Evolutionary conservation across 225 moss, liverwort and hornwort species (phyloP).

Genomic region (Rhytidiadelphus loreus): DNA sequence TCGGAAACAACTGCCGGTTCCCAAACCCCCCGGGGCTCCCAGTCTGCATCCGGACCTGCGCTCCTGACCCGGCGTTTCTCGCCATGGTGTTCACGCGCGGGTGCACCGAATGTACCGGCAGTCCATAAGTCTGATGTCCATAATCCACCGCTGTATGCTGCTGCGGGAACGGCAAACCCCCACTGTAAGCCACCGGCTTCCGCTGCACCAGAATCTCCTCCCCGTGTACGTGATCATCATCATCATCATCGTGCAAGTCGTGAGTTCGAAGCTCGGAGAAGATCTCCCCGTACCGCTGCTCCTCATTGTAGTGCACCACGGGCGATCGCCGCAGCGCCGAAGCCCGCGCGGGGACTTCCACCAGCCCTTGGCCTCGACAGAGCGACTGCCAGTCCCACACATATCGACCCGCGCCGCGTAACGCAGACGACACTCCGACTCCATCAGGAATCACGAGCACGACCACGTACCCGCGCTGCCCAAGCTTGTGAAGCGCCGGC

Average conservation of each 20-base stretch:
- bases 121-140: conserved; percentile 24
- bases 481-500: conserved; percentile 88
- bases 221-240: conserved; percentile 24
- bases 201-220: conserved; percentile 40
- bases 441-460: conserved; percentile 79
- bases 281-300: background rate
- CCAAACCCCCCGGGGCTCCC: background rate
- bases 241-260: background rate
- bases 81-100: background rate
- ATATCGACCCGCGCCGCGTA: conserved; percentile 60
- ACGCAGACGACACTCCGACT: conserved; percentile 63
- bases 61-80: background rate
- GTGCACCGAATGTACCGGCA: conserved; percentile 2
- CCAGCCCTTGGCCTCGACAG: conserved; percentile 43
- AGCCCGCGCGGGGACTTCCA: conserved; percentile 1
- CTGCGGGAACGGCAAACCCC: background rate
- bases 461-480: conserved; percentile 76
- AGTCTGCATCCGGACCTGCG: background rate
- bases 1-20: conserved; percentile 9
- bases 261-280: background rate
- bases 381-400: conserved; percentile 94
- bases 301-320: background rate
- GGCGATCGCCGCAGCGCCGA: conserved; percentile 13
- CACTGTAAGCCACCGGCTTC: background rate
- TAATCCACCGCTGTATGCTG: conserved; percentile 9